Base-by-base conservation (phyloP, 1,284 basidiomycete species). In the Cronartium quercuum region DNA sequence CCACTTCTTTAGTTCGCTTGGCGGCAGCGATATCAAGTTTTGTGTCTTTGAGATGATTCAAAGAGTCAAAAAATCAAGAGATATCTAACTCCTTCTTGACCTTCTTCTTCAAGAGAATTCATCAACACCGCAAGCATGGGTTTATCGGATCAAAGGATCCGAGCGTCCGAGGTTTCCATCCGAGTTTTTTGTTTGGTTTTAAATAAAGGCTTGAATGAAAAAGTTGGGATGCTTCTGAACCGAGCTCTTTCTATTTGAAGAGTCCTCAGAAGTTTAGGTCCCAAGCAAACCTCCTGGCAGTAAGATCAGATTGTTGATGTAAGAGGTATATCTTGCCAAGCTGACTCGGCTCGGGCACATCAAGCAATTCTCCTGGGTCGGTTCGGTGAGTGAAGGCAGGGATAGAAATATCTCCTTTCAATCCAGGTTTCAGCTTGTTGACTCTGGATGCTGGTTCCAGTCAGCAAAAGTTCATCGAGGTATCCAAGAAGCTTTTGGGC, bases 211-310 rank as follows among this genome's bases (percentile, higher is more conserved):
- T n/a, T n/a, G n/a, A n/a, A n/a, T n/a, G n/a, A n/a, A n/a, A n/a
- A n/a, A n/a, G n/a, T n/a, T n/a, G n/a, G n/a, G 93, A 67, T 98
- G 92, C 68, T 98, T 88, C 44, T 95, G 70, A 98, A 86, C 84
- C 93, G 92, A 78, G 96, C 88, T 76, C 98, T 87, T 51, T 91
- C 91, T 78, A 95, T 89, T 84, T 98, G 85, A 79, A 96, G 88
- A 83, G 97, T 95, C 96, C 96, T 98, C 80, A 96, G 95, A 84
- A 98, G 96, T 83, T 99, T 96, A 83, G 98, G 98, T 81, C 98
- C 85, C 90, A 99, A 98, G 71, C 95, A 97, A 40, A 95, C 91
- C 65, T n/a, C n/a, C n/a, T n/a, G n/a, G n/a, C n/a, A n/a, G n/a
- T n/a, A n/a, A 98, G 95, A 83, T 98, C 96, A 81, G 98, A 98